Base-by-base conservation (phyloP, 306 rosid genomes). In the Lotus japonicus region DNA sequence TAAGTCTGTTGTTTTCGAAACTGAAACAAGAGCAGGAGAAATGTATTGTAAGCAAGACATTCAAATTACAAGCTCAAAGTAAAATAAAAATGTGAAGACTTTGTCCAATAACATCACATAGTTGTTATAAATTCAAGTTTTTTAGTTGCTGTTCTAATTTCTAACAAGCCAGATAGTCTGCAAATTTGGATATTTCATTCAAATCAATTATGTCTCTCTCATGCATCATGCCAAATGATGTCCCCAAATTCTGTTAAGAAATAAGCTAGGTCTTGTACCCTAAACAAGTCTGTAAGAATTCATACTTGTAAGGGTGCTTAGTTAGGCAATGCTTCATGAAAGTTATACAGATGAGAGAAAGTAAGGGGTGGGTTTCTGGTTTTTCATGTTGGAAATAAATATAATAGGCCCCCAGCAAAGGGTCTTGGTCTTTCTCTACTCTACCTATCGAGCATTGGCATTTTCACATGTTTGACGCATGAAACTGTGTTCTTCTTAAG, bases 1-100 rank as follows among this genome's bases (percentile, higher is more conserved):
- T 82, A 51, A 88, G 84, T 42, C 81, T 80, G 82, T 83, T 91
- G 88, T 87, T 89, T 58, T 85, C 87, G 19, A 73, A 91, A 73
- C 97, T 91, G 95, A 77, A 82, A 77, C 60, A 71, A 39, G 11
- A 59, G 31, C 15, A 68, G 45, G 19, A 68, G 2, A 46, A 54
- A 74, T 4, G 54, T n/a, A 41, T 43, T 17, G 65, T 60, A 9
- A 21, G 16, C 45, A 33, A 42, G 7, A 19, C 44, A 68, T 59
- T 6, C 35, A 28, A 77, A 77, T 4, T 9, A 19, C 36, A 39
- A 19, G 23, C 44, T 61, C 70, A 58, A 68, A 69, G 61, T 52
- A 44, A 11, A n/a, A 31, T n/a, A n/a, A n/a, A n/a, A 19, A 18
- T 43, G 6, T 26, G 44, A 59, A 59, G 19, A 58, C 55, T 64